Evolutionary conservation across 192 early-diverging fungal genomes (phyloP).

Genomic region (Spizellomyces sp.): DNA sequence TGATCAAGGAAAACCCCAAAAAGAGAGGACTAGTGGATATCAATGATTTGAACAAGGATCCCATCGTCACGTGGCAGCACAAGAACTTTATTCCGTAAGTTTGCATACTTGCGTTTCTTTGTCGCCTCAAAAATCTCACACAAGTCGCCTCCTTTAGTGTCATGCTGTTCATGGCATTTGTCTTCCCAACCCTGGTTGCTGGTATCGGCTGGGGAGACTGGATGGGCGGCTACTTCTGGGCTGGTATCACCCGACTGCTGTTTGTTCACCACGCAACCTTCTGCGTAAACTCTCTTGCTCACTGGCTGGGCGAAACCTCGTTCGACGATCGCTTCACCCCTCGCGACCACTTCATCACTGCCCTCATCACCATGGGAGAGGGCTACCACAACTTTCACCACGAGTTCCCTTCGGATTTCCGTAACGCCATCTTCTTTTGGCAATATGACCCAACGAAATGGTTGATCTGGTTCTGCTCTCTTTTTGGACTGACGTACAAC

Average conservation of each 20-base stretch:
- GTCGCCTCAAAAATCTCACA: not conserved
- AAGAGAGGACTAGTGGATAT: constrained; percentile 44
- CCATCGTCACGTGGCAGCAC: constrained; percentile 52
- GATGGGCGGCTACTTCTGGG: constrained; percentile 51
- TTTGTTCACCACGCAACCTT: constrained; percentile 60
- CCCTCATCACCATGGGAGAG: constrained; percentile 55
- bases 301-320: constrained; percentile 49
- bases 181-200: constrained; percentile 82
- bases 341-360: constrained; percentile 48
- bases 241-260: constrained; percentile 50
- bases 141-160: constrained; percentile 25
- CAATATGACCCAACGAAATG: constrained; percentile 64
- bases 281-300: constrained; percentile 63
- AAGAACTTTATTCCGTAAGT: constrained; percentile 36
- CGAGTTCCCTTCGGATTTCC: constrained; percentile 60
- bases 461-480: constrained; percentile 44
- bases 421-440: constrained; percentile 53
- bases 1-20: constrained; percentile 40
- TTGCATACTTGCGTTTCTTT: constrained; percentile 3
- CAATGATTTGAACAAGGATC: constrained; percentile 50
- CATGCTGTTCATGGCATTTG: constrained; percentile 71
- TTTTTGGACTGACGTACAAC: constrained; percentile 52
- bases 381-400: constrained; percentile 75
- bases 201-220: constrained; percentile 73
- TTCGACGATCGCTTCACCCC: constrained; percentile 79